Percentiles rank a stretch among this genome's conserved stretches.
Conservation (phyloP, 768 basidiomycete genomes). For the Xerocomus potaroensis region DNA sequence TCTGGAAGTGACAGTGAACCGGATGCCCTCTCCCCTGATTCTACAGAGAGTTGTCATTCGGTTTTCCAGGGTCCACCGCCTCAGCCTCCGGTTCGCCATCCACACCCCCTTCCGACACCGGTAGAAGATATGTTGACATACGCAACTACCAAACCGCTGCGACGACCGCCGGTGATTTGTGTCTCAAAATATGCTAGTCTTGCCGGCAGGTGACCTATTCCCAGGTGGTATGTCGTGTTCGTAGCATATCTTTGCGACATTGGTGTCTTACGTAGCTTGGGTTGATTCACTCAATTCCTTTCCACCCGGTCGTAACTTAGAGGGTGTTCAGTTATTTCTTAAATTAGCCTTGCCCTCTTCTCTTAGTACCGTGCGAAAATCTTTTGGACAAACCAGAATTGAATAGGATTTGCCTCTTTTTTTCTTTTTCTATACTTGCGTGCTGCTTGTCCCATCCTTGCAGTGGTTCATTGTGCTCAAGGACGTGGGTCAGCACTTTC, state of each 20-base stretch:
- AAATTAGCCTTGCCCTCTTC: conserved; percentile 12
- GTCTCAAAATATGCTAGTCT: conserved; percentile 30
- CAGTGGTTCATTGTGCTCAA: conserved; percentile 6
- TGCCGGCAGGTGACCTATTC: conserved; percentile 25
- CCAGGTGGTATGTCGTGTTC: too few relatives aligned
- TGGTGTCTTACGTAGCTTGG: too few relatives aligned
- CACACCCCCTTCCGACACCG: conserved; percentile 55
- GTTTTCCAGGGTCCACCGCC: conserved; percentile 14
- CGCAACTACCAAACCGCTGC: conserved; percentile 10
- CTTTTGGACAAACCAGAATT: not conserved
- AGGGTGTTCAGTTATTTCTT: conserved; percentile 24
- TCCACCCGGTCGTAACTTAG: too few relatives aligned
- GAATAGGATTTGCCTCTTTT: not conserved
- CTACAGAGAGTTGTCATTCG: conserved; percentile 15
- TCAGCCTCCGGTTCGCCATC: conserved; percentile 6
- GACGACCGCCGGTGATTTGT: conserved; percentile 10
- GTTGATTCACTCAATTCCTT: too few relatives aligned
- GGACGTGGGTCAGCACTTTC: conserved; percentile 21
- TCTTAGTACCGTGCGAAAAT: conserved; percentile 16
- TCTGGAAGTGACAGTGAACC: conserved; percentile 22
- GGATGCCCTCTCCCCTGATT: conserved; percentile 17
- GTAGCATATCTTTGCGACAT: too few relatives aligned
- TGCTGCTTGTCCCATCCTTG: conserved; percentile 16
- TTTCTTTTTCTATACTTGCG: conserved; percentile 5
- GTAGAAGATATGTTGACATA: conserved; percentile 45